These are phyloP conservation scores for Fusarium solani-melongenae DNA, from an alignment of 2,329 filamentous ascomycete species.

Conservation along the genomic window DNA sequence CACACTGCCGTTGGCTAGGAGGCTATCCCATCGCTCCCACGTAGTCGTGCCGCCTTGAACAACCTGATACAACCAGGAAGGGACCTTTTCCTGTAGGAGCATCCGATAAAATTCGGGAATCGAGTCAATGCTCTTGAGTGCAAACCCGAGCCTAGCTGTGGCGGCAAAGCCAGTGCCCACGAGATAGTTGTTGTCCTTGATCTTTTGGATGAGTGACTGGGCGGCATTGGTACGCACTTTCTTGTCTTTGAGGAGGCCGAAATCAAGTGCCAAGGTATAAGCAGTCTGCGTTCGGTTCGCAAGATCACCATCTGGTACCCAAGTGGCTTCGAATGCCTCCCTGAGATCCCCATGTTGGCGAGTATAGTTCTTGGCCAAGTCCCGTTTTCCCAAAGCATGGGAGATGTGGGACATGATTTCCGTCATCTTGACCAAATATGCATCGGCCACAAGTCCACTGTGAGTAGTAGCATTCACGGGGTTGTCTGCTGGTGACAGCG, in stretches of 20 bases:
- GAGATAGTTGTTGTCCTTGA: slow-evolving; percentile 49
- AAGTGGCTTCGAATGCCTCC: slow-evolving; percentile 45
- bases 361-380: slow-evolving; percentile 38
- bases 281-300: slow-evolving; percentile 55
- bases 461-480: slow-evolving; percentile 53
- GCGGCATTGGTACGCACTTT: slow-evolving; percentile 36
- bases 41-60: slow-evolving; percentile 59
- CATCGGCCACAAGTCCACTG: slow-evolving; percentile 55
- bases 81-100: slow-evolving; percentile 57
- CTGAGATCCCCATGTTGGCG: slow-evolving; percentile 31
- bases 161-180: slow-evolving; percentile 54
- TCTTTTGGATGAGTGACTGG: slow-evolving; percentile 42
- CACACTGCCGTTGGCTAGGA: slow-evolving; percentile 57
- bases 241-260: slow-evolving; percentile 46
- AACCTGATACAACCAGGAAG: slow-evolving; percentile 62
- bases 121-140: slow-evolving; percentile 33
- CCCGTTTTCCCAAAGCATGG: slow-evolving; percentile 42
- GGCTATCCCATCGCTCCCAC: slow-evolving; percentile 63
- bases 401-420: slow-evolving; percentile 50
- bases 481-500: slow-evolving; percentile 51
- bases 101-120: slow-evolving; percentile 57
- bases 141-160: slow-evolving; percentile 2
- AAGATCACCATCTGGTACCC: slow-evolving; percentile 47
- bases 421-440: slow-evolving; percentile 58
- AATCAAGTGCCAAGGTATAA: slow-evolving; percentile 51